Percentiles rank a stretch among this genome's conserved stretches.
Conservation (phyloP, 208 protist species). For the Leptomonas pyrrhocoris region DNA sequence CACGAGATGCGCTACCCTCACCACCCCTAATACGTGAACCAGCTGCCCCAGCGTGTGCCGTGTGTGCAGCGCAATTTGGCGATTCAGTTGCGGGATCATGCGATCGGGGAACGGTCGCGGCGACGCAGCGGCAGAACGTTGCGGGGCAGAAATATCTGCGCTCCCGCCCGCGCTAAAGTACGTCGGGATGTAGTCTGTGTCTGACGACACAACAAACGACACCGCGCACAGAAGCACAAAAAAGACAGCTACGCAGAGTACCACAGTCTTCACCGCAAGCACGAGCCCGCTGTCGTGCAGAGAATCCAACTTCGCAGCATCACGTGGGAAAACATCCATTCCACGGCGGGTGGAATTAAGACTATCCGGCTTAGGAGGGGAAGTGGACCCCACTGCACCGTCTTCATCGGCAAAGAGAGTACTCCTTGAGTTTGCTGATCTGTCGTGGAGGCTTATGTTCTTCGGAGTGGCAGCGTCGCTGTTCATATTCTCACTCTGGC, state of each 20-base stretch:
- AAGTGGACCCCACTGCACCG: not conserved
- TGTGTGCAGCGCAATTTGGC: constrained; percentile 35
- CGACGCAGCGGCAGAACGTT: not conserved
- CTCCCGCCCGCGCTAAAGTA: constrained; percentile 29
- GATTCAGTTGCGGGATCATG: constrained; percentile 32
- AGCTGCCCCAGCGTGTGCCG: constrained; percentile 10
- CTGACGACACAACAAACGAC: constrained; percentile 28
- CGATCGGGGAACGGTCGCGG: constrained; percentile 22
- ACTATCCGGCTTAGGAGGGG: constrained; percentile 1
- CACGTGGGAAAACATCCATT: not conserved
- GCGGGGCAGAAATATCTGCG: not conserved
- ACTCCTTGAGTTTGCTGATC: not conserved
- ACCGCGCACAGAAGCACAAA: constrained; percentile 31
- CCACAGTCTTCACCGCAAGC: constrained; percentile 1
- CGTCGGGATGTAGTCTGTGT: constrained; percentile 25
- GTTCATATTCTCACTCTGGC: not conserved
- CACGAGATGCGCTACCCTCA: not conserved
- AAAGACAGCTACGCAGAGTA: constrained; percentile 20
- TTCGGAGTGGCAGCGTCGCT: not conserved
- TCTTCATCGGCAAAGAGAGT: not conserved
- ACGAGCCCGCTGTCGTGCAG: not conserved
- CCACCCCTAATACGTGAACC: not conserved
- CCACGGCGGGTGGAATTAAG: constrained; percentile 11
- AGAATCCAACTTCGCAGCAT: not conserved
- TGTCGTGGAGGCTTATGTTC: not conserved